Evolutionary conservation across 805 yeast species (phyloP), one percentile per base, ranked within the genome.

Genomic region (Starmerella stigmatis): DNA sequence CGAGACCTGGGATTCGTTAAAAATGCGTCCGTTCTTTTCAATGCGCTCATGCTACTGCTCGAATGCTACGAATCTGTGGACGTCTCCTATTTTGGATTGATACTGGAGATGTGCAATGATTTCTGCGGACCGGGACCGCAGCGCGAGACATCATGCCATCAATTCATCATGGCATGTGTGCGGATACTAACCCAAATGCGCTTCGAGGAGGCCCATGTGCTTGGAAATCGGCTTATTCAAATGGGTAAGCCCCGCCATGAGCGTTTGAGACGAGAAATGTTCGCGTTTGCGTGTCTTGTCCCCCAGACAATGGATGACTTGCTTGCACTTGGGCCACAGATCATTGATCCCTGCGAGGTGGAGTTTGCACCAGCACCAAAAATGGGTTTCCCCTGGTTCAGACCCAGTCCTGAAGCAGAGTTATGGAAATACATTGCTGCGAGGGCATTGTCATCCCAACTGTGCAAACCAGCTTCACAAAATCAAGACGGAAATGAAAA

Each of bases 351-450:
- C 6, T 10, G 27, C 25, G 53, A 51, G 21, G 32, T 51, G 3
- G 55, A 51, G 37, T 51, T 51, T 25, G 8, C 20, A 7, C 32
- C 41, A 2, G 22, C 48, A 1, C 11, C 42, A 9, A 26, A 41
- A 2, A 28, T 46, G n/a, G 35, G 41, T 3, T 7, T 43, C 3
- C 22, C 26, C 4, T 32, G 16, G 23, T 50, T 52, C 30, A n/a
- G 50, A 4, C 54, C 56, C 3, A 38, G 48, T 8, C 27, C 41
- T 5, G 44, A 47, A 9, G 54, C 56, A 2, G 41, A 44, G 16
- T 25, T 45, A 8, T 15, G 17, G 9, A 41, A 30, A 8, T 50
- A 47, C 17, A 33, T 50, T 2, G 45, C 38, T 20, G 48, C 45
- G 1, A 15, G 15, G 7, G 54, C 54, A 1, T 26, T 49, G 3